Evolutionary conservation across 2,329 filamentous ascomycete genomes (phyloP), one percentile per base, ranked within the genome.

Genomic region (Arachnomyces sp.): DNA sequence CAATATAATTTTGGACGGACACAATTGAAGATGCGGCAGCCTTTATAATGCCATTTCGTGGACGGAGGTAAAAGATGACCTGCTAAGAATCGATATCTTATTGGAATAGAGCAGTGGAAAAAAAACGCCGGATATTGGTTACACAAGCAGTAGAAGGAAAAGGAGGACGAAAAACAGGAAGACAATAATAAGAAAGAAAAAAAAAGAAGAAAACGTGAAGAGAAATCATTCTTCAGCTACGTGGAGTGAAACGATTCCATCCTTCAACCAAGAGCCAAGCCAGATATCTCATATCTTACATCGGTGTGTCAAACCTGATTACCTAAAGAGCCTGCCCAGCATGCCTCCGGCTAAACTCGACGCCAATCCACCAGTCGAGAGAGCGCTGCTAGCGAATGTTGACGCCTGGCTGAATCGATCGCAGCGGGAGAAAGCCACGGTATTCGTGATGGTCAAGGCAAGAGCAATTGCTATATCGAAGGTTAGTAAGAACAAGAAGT

Each of bases 371-470:
- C 74, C 74, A 9, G 21, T 25, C 6, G 69, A 66, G 39, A 79
- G 62, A 4, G 75, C 75, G 31, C 67, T 69, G 33, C 70, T 75
- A 5, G 76, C 75, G 46, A 74, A 72, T 36, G 65, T 75, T 29
- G 74, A 76, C 8, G 78, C 78, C 51, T 82, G 69, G 44, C 69
- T 69, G 50, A 73, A 73, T 38, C 66, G 66, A 47, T 73, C 69
- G 44, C 69, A 73, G 13, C 69, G 60, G 7, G 69, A 73, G 52
- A 73, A 73, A 4, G 69, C 69, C 30, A 72, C 54, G 1, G 69
- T 73, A 46, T 73, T 73, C 25, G 69, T 73, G 44, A 73, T 66
- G 0, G 70, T 73, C 33, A 73, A 51, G 13, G 69, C 56, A 28
- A 73, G 57, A 1, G 69, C 69, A 51, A 73, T 73, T 3, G 59